Conservation (phyloP, 2,329 filamentous ascomycete genomes). For the Colletotrichum brevisporum region DNA sequence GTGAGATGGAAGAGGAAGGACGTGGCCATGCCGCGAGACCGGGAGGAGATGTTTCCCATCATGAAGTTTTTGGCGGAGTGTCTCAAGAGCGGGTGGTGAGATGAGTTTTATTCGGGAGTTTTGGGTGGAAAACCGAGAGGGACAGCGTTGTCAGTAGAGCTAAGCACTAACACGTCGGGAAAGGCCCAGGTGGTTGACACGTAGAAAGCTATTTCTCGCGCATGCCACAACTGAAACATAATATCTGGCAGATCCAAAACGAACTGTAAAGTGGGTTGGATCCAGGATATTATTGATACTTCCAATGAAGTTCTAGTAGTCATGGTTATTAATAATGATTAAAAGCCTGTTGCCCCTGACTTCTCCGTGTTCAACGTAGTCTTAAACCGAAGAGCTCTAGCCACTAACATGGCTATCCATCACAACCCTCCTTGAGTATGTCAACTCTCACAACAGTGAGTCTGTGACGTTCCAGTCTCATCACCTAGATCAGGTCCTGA, state of each 20-base stretch:
- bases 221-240: too few species aligned
- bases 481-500: neutral
- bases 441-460: too few species aligned
- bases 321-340: constrained; percentile 9
- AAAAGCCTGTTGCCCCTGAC: constrained; percentile 1
- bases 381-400: too few species aligned
- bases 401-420: too few species aligned
- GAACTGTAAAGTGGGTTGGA: neutral
- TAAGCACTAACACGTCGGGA: too few species aligned
- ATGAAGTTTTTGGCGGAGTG: constrained; percentile 86
- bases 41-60: constrained; percentile 90
- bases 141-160: too few species aligned
- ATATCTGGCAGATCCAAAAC: neutral
- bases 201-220: too few species aligned
- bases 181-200: too few species aligned
- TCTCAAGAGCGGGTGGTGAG: constrained; percentile 56
- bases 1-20: constrained; percentile 78
- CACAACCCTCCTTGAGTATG: too few species aligned
- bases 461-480: too few species aligned
- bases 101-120: too few species aligned
- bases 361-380: neutral
- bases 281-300: constrained; percentile 12
- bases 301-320: constrained; percentile 8
- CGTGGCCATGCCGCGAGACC: constrained; percentile 85
- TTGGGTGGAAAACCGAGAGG: too few species aligned